Percentiles rank a stretch among this genome's conserved stretches.
These are phyloP conservation scores for Hordeum vulgare DNA, from an alignment of 176 grass and related monocot species.

Conservation along the genomic window DNA sequence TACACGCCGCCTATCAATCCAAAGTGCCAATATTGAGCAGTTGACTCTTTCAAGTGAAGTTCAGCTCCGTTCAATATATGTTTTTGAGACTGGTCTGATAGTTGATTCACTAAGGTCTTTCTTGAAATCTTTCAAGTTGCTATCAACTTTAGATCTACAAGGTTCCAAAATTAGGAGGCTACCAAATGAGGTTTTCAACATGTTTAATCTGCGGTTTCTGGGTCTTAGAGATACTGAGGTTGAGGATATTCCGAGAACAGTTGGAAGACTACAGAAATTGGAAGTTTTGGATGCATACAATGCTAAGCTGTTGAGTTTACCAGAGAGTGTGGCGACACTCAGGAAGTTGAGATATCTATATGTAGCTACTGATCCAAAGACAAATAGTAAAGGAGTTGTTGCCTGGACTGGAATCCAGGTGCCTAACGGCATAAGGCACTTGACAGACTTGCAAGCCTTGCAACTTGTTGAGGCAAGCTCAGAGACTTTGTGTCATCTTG, in stretches of 20 bases:
- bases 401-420: background rate
- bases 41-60: background rate
- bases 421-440: background rate
- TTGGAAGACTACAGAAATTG: background rate
- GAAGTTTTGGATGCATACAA: background rate
- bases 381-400: background rate
- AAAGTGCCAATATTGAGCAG: background rate
- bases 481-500: background rate
- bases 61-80: background rate
- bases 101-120: background rate
- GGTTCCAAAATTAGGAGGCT: background rate
- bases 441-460: background rate
- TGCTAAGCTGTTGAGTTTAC: background rate
- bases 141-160: constrained; percentile 4
- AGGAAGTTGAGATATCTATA: constrained; percentile 26
- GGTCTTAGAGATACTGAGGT: background rate
- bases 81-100: background rate
- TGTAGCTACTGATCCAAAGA: constrained; percentile 6
- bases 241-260: background rate
- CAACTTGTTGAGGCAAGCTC: constrained; percentile 1
- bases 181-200: background rate
- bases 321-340: background rate
- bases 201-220: background rate
- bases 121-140: background rate
- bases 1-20: background rate